These are phyloP conservation scores for Gillenia trifoliata DNA, from an alignment of 306 rosid species.

Conservation along the genomic window DNA sequence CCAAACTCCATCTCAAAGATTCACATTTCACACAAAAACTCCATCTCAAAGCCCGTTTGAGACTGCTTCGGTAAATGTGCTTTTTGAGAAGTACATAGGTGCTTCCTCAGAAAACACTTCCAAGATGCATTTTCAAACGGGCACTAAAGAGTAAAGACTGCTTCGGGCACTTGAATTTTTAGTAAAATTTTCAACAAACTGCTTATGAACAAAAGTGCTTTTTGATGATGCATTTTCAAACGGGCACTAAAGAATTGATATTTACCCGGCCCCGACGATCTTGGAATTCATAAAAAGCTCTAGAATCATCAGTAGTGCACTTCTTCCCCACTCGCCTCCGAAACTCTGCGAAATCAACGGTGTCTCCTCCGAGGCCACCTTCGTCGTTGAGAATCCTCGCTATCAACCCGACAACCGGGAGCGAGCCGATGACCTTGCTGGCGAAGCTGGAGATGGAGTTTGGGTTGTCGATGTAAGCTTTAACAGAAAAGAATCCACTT, in stretches of 20 bases:
- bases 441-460: conserved; percentile 58
- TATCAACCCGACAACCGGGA: conserved; percentile 74
- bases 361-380: conserved; percentile 85
- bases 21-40: neutral
- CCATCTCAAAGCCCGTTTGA: too few relatives aligned
- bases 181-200: too few relatives aligned
- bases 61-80: too few relatives aligned
- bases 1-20: too few relatives aligned
- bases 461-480: conserved; percentile 71
- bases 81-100: too few relatives aligned
- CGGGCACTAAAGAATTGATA: too few relatives aligned
- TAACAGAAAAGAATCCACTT: conserved; percentile 29
- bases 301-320: conserved; percentile 54
- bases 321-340: conserved; percentile 81
- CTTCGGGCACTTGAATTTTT: too few relatives aligned
- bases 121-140: too few relatives aligned
- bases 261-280: conserved; percentile 65
- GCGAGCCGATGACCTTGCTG: conserved; percentile 76
- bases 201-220: too few relatives aligned
- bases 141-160: too few relatives aligned
- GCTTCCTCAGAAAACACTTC: too few relatives aligned
- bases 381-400: conserved; percentile 78
- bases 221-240: too few relatives aligned
- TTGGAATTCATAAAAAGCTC: conserved; percentile 73
- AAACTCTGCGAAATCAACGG: conserved; percentile 82